Percentiles rank a stretch among this genome's conserved stretches.
Evolutionary conservation across 345 rosid genomes (phyloP).

Genomic region (Erucastrum elatum): DNA sequence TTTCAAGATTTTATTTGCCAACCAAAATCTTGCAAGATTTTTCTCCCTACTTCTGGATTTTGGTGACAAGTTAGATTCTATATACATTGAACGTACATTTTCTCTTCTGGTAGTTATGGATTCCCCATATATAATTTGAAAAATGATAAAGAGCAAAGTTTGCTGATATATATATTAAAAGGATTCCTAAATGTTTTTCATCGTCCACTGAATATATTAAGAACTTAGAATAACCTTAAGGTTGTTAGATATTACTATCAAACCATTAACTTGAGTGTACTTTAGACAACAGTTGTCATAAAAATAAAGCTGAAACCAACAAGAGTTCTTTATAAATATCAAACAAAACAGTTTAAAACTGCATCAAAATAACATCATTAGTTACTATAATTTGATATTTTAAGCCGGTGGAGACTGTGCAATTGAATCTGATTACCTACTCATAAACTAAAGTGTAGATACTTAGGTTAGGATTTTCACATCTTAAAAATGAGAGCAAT

Average conservation of each 20-base stretch:
- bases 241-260: background rate
- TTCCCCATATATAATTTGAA: background rate
- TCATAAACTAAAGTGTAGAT: background rate
- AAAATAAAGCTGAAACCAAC: background rate
- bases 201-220: background rate
- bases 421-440: background rate
- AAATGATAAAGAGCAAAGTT: background rate
- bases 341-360: background rate
- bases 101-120: background rate
- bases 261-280: background rate
- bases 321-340: background rate
- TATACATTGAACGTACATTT: background rate
- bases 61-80: slow-evolving; percentile 5
- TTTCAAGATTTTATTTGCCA: background rate
- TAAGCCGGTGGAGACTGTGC: background rate
- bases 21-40: background rate
- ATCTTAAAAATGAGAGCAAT: background rate
- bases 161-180: background rate
- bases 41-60: background rate
- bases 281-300: background rate
- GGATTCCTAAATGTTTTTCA: background rate
- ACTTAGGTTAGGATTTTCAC: too few relatives aligned
- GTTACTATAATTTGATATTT: background rate
- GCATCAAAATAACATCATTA: background rate
- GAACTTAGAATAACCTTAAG: background rate